Base-by-base conservation (phyloP, 164 flowering plant genomes). In the Paratinospora sagittata region DNA sequence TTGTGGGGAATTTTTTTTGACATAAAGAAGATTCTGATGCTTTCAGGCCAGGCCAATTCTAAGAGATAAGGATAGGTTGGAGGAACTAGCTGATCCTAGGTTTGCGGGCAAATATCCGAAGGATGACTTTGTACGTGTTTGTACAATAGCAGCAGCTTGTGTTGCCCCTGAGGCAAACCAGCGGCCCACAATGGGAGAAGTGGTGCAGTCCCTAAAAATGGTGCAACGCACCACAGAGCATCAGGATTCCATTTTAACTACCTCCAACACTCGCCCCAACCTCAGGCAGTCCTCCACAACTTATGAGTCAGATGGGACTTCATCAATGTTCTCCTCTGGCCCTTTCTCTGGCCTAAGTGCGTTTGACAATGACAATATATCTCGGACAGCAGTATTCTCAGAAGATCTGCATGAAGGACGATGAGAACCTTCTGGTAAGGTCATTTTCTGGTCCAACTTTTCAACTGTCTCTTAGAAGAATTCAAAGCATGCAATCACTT, bases 371-470 rank as follows among this genome's bases (percentile, higher is more conserved):
- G 97, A 94, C 63, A 84, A 78, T 74, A 72, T 90, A 58, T 83
- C 90, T 66, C 81, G 97, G 65, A 87, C 90, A 13, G 89, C 86
- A 30, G 86, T 89, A 67, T 86, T 86, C 83, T 95, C 98, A n/a
- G 97, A 95, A 80, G 98, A 95, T 78, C 89, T 95, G 73, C 97
- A 91, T 69, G 98, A 95, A 86, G 98, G 98, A 70, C 77, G 98
- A 72, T 92, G 77, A 87, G 27, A 64, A 64, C 23, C 58, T 49
- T 60, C 57, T 7, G n/a, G 68, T 30, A 26, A 43, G 26, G 41
- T 26, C 45, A 19, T 52, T 52, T 52, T 49, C n/a, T 16, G n/a
- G 5, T 19, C 19, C 5, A 52, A 16, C 21, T 13, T 52, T 69
- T 34, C 8, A 58, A n/a, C 36, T 8, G 23, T 68, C 49, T 6